These are phyloP conservation scores for Trichoderma afroharzianum DNA, from an alignment of 2,329 filamentous ascomycete genomes.

Conservation along the genomic window DNA sequence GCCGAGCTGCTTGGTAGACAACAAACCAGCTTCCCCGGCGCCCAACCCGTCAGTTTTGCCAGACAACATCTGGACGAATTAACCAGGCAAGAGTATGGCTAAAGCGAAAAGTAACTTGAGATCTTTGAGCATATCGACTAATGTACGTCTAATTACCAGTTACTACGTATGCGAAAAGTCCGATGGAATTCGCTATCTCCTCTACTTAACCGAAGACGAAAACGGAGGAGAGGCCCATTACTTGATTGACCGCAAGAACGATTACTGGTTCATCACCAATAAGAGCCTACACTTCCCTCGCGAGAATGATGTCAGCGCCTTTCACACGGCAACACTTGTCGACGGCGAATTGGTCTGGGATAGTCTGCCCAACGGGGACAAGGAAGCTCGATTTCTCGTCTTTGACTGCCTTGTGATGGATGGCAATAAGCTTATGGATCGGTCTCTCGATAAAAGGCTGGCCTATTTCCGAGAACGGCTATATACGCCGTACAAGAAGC, in stretches of 20 bases:
- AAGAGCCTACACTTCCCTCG: conserved; percentile 75
- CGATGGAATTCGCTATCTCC: conserved; percentile 90
- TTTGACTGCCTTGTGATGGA: conserved; percentile 91
- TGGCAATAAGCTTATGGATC: conserved; percentile 68
- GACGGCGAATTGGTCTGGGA: conserved; percentile 95
- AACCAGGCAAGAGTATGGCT: conserved; percentile 64
- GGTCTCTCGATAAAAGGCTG: conserved; percentile 81
- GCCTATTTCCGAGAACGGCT: conserved; percentile 80
- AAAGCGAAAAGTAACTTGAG: neutral
- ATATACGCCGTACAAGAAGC: conserved; percentile 63
- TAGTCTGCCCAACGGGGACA: conserved; percentile 61
- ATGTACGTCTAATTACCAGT: conserved; percentile 36
- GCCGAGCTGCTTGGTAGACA: conserved; percentile 69
- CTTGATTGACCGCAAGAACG: conserved; percentile 95
- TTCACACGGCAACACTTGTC: conserved; percentile 76
- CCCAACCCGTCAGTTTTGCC: conserved; percentile 91
- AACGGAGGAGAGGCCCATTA: conserved; percentile 69
- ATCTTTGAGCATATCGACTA: neutral
- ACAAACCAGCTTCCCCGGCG: conserved; percentile 73
- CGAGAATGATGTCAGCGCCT: conserved; percentile 59
- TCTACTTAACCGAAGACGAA: conserved; percentile 75
- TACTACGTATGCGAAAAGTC: conserved; percentile 99
- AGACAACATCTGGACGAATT: conserved; percentile 80
- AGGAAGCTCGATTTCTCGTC: conserved; percentile 78
- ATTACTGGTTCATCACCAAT: conserved; percentile 81